phyloP scores from a whole-genome alignment of 805 yeast genomes.

The Priceomyces castillae region DNA sequence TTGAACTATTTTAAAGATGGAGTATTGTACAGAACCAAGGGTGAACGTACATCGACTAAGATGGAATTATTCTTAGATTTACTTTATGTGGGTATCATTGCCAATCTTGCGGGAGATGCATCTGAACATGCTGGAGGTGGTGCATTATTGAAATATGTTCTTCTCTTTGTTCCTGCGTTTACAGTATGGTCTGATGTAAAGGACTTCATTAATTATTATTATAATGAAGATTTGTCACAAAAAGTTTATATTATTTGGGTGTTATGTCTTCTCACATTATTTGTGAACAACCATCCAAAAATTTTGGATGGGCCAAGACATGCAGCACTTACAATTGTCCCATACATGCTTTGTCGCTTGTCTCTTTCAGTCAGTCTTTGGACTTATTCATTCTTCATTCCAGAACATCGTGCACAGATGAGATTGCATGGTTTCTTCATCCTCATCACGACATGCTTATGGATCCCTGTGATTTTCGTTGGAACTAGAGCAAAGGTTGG shows the following conservation, averaged over 20 bases:
- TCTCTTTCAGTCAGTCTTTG: conserved; percentile 32
- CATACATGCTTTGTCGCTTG: conserved; percentile 47
- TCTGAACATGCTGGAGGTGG: conserved; percentile 48
- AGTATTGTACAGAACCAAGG: conserved; percentile 50
- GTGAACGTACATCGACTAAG: conserved; percentile 50
- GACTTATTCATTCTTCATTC: conserved; percentile 45
- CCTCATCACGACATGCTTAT: conserved; percentile 35
- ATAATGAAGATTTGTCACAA: conserved; percentile 58
- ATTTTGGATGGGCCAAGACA: conserved; percentile 35
- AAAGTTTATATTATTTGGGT: conserved; percentile 52
- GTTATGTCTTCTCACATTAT: conserved; percentile 46
- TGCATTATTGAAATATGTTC: conserved; percentile 45
- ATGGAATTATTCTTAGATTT: conserved; percentile 62
- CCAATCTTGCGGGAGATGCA: conserved; percentile 55
- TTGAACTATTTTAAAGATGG: conserved; percentile 61
- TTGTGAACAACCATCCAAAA: conserved; percentile 46
- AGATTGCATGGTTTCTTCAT: conserved; percentile 35
- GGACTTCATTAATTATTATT: conserved; percentile 63
- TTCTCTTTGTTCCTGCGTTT: conserved; percentile 59
- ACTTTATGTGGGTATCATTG: conserved; percentile 61
- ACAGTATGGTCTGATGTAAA: conserved; percentile 63
- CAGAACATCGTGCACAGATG: conserved; percentile 52
- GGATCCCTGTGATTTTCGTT: conserved; percentile 54
- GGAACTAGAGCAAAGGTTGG: conserved; percentile 46
- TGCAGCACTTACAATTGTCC: conserved; percentile 45